Base-by-base conservation (phyloP, 2,329 filamentous ascomycete genomes). In the Exophiala sp. region DNA sequence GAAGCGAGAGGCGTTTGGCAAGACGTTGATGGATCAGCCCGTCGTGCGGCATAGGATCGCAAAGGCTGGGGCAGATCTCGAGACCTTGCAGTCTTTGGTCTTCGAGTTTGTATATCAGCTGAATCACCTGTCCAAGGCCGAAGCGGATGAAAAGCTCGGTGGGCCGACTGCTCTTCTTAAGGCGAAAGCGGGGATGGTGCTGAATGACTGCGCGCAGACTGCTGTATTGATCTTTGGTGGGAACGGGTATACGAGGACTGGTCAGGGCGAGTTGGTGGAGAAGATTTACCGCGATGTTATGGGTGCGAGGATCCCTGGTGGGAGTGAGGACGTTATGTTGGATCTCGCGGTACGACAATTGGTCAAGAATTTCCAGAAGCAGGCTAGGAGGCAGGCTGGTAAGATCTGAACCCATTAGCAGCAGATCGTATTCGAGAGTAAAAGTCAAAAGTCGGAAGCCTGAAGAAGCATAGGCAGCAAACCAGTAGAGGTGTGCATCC, bases 21-120 rank as follows among this genome's bases (percentile, higher is more conserved):
- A 85, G 67, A 76, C 82, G 0, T 74, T 90, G 8, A 83, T 90
- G 71, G 85, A 89, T 12, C 87, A 90, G 68, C 83, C 86, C 0
- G 87, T 90, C 0, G 86, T 91, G 32, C 74, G 87, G 21, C 84
- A 89, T 66, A 75, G 86, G n/a, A 72, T 90, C 5, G 86, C 87
- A 9, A 88, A 87, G 65, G 81, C 80, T 3, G 87, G 84, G 1
- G 84, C 84, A 0, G 71, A 85, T 62, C 73, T 91, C 3, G 87
- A 90, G 67, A 82, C 78, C 2, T 81, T 87, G 68, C 86, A 79
- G 74, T 84, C 87, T 2, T 90, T 86, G 85, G 75, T 89, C 21
- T 38, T 38, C 7, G 71, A 61, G 47, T 62, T 63, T 44, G 35
- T 63, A 24, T 63, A 63, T 42, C 56, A 61, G 45, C 80, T 89